Evolutionary conservation across 768 basidiomycete species (phyloP).

Genomic region (Cyclocybe aegerita): DNA sequence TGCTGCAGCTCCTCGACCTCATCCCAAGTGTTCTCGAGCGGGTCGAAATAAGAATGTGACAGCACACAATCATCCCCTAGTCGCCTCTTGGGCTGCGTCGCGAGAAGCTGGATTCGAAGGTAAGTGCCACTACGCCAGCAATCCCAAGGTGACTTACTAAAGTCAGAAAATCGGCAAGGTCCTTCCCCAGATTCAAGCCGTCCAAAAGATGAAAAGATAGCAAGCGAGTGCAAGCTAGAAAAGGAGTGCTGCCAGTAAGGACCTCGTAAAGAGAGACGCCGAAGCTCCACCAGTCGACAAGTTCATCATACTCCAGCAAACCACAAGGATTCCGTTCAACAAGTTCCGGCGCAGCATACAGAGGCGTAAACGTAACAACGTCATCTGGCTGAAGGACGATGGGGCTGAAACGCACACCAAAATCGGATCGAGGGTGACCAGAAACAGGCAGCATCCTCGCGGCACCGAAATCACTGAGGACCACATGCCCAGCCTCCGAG

Average conservation of each 20-base stretch:
- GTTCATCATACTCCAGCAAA: constrained; percentile 27
- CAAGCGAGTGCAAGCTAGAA: constrained; percentile 6
- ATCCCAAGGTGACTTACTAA: constrained; percentile 18
- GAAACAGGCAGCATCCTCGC: constrained; percentile 31
- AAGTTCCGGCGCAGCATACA: constrained; percentile 36
- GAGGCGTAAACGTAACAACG: constrained; percentile 28
- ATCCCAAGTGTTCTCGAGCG: constrained; percentile 25
- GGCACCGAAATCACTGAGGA: constrained; percentile 67
- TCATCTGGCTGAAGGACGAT: constrained; percentile 23
- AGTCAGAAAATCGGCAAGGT: constrained; percentile 20
- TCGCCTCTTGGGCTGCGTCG: constrained; percentile 21
- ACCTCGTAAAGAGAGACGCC: constrained; percentile 32
- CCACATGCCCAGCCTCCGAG: constrained; percentile 42
- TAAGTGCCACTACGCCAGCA: not conserved
- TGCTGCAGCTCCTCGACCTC: constrained; percentile 28
- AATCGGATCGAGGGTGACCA: not conserved
- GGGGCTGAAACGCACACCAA: constrained; percentile 1
- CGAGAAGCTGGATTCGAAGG: constrained; percentile 22
- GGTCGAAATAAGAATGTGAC: constrained; percentile 27
- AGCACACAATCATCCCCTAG: constrained; percentile 25
- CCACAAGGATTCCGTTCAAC: constrained; percentile 22
- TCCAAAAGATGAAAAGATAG: constrained; percentile 4
- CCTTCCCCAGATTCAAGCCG: not conserved
- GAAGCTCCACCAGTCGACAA: constrained; percentile 37
- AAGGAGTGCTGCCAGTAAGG: constrained; percentile 21